Percentiles rank a stretch among this genome's conserved stretches.
Evolutionary conservation across 148 eudicot genomes (phyloP).

Genomic region (Vaccinium darrowii): DNA sequence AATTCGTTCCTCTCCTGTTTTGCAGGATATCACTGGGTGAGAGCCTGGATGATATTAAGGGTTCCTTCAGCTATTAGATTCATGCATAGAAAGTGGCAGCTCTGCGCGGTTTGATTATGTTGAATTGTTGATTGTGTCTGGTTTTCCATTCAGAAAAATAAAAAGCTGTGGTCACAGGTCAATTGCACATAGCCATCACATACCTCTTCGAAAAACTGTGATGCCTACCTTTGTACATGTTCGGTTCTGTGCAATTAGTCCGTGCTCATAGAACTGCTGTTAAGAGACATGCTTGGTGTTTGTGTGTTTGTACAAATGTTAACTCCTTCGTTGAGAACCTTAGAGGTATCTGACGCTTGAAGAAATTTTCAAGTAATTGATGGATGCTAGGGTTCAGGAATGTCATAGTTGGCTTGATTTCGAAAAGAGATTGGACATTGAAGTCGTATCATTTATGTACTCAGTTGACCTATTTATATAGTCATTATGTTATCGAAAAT

Average conservation of each 20-base stretch:
- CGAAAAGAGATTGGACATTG: background rate
- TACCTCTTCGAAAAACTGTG: background rate
- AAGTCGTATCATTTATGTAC: background rate
- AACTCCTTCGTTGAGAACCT: background rate
- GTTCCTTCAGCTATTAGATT: conserved; percentile 38
- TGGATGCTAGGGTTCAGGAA: background rate
- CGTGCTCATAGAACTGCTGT: background rate
- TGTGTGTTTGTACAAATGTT: background rate
- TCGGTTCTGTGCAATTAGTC: background rate
- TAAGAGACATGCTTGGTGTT: background rate
- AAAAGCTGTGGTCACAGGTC: background rate
- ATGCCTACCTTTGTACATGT: background rate
- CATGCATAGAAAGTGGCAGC: background rate
- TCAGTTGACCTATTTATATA: background rate
- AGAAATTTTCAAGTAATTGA: background rate
- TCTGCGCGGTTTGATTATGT: background rate
- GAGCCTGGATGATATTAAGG: conserved; percentile 54
- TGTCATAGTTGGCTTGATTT: background rate
- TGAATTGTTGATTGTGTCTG: background rate
- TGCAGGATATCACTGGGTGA: conserved; percentile 71
- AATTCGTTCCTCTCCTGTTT: background rate
- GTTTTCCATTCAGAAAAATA: background rate
- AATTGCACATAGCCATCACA: background rate
- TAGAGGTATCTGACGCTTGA: background rate
- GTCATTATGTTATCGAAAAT: background rate